Evolutionary conservation across 495 filamentous ascomycete genomes (phyloP).

Genomic region (Talaromyces trachyspermus): DNA sequence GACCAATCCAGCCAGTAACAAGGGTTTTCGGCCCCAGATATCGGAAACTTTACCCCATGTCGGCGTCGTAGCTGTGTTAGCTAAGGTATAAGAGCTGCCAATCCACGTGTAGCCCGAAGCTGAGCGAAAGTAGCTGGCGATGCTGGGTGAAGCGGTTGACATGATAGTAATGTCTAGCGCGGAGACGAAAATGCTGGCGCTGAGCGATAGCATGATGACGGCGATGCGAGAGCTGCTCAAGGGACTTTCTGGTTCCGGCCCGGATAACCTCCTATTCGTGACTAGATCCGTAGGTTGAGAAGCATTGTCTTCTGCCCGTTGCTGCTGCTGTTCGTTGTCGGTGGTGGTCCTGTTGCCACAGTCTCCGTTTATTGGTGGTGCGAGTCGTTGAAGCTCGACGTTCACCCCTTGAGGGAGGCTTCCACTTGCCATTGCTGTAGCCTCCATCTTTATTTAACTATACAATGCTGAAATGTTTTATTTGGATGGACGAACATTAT

Average conservation of each 20-base stretch:
- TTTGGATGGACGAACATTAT: too few species aligned
- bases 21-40: slow-evolving; percentile 68
- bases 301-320: neutral
- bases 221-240: neutral
- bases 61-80: slow-evolving; percentile 50
- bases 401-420: neutral
- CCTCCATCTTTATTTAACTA: neutral
- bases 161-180: slow-evolving; percentile 41
- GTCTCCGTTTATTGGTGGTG: too few species aligned
- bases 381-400: neutral
- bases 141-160: slow-evolving; percentile 38
- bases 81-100: slow-evolving; percentile 50
- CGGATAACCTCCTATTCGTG: neutral
- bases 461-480: neutral
- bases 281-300: neutral
- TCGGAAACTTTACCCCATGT: slow-evolving; percentile 64
- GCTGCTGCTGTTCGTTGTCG: neutral
- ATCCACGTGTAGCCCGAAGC: slow-evolving; percentile 58
- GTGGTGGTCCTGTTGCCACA: too few species aligned
- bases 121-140: slow-evolving; percentile 45
- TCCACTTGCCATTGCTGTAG: neutral
- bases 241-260: neutral
- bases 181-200: slow-evolving; percentile 28
- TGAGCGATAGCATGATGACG: slow-evolving; percentile 14
- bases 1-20: slow-evolving; percentile 60